These are phyloP conservation scores for Moniliella sp. DNA, from an alignment of 1,284 basidiomycete species.

Conservation along the genomic window DNA sequence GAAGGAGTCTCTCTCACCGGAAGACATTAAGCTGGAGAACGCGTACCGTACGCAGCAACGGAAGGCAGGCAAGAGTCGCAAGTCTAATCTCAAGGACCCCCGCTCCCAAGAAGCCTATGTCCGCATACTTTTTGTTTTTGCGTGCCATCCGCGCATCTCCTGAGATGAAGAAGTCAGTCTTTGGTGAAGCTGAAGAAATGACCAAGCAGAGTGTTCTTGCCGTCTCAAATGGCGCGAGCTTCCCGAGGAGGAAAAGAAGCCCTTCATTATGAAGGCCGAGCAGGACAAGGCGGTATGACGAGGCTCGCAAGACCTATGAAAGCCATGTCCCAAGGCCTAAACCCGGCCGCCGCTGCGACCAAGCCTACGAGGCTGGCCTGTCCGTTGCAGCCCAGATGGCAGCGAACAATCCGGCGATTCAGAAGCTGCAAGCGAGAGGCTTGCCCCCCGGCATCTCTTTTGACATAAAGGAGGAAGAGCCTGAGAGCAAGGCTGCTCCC, in stretches of 20 bases:
- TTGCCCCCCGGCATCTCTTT: no score
- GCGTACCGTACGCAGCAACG: constrained; percentile 16
- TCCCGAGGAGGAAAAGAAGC: constrained; percentile 59
- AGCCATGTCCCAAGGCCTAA: no score
- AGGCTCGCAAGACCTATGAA: constrained; percentile 21
- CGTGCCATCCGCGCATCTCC: constrained; percentile 21
- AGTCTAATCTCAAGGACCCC: constrained; percentile 15
- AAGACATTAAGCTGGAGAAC: constrained; percentile 27
- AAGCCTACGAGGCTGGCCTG: no score
- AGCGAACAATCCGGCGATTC: no score
- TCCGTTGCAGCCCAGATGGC: no score
- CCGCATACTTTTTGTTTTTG: constrained; percentile 40
- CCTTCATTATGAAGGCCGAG: constrained; percentile 21
- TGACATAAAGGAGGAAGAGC: no score
- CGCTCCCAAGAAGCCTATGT: constrained; percentile 18
- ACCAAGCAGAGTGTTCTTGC: constrained; percentile 83
- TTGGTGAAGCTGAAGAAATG: constrained; percentile 73
- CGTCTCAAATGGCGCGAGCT: constrained; percentile 76
- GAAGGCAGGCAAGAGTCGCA: constrained; percentile 14
- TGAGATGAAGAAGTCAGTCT: constrained; percentile 43
- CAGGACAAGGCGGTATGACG: constrained; percentile 27
- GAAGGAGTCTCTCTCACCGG: constrained; percentile 16
- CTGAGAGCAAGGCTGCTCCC: no score
- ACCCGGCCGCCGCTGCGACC: no score
- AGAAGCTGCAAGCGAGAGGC: no score